Base-by-base conservation (phyloP, 2,329 filamentous ascomycete genomes). In the Colletotrichum sp. region DNA sequence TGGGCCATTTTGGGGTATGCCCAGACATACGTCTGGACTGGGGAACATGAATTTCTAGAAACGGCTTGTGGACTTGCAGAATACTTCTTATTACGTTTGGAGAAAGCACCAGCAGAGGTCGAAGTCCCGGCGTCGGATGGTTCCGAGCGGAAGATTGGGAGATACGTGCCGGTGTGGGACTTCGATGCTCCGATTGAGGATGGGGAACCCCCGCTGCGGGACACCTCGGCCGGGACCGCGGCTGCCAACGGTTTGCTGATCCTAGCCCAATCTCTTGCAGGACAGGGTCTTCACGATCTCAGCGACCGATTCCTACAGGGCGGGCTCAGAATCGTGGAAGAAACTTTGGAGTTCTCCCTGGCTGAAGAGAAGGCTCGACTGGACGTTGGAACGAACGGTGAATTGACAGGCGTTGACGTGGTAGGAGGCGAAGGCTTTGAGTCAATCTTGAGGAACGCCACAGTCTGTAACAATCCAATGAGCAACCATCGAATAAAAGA, bases 1-100 rank as follows among this genome's bases (percentile, higher is more conserved):
- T 90, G 88, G 88, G 84, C 84, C 0, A 87, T 89, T 15, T 81
- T 88, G 57, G 88, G 88, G 0, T 89, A 87, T 66, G 83, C 87
- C 1, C 88, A 89, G 77, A 87, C 86, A 0, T 89, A 88, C 72
- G 82, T 79, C 49, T 89, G 87, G 86, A 89, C 88, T 0, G 86
- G 86, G 22, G 84, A 87, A 4, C 34, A 72, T 0, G 78, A 70
- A 0, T 89, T 89, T 63, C 80, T 89, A 0, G 76, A 84, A 0
- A 86, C 88, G 11, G 59, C 59, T 11, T 62, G 59, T 27, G 59
- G 59, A n/a, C 59, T 62, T 30, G 59, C 59, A 11, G 59, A 62
- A 22, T 62, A 62, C 19, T 62, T 62, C 19, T 13, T 62, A 13
- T 5, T 62, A 12, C 27, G 59, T 12, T 8, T 62, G 29, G 59